Conservation (phyloP, 805 yeast genomes). For the Maudiozyma saulgeensis region DNA sequence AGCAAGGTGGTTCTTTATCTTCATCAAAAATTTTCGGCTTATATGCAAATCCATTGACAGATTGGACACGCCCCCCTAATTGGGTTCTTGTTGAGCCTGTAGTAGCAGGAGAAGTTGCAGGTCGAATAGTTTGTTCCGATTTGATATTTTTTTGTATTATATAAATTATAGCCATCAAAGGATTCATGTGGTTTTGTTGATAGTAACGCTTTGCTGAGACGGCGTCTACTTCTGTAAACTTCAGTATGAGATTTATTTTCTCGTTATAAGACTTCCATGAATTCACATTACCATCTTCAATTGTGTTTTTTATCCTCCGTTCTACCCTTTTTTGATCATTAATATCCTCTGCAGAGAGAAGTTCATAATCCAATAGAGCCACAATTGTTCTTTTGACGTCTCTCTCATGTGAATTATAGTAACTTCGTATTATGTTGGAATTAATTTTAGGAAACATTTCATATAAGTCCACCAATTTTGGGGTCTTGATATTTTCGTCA, state of each 20-base stretch:
- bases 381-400: conserved; percentile 23
- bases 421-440: conserved; percentile 21
- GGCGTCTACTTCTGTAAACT: conserved; percentile 13
- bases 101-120: no score
- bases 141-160: conserved; percentile 17
- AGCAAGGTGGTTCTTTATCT: not conserved
- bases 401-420: conserved; percentile 24
- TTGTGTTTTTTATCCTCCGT: conserved; percentile 1
- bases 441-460: conserved; percentile 39
- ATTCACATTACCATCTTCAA: not conserved
- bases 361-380: conserved; percentile 13
- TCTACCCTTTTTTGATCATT: conserved; percentile 11
- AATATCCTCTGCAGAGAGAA: conserved; percentile 9
- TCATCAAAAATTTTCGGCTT: not conserved
- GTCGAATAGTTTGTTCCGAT: not conserved
- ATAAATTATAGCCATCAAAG: conserved; percentile 30
- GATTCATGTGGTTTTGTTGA: conserved; percentile 23
- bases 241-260: conserved; percentile 13
- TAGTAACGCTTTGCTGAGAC: conserved; percentile 19
- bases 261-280: conserved; percentile 14
- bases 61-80: conserved; percentile 31
- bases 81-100: not conserved
- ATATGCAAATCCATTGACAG: conserved; percentile 19
- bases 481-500: not conserved
- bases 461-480: not conserved